Base-by-base conservation (phyloP, 139 green algal genomes). In the Edaphochlamys debaryana region DNA sequence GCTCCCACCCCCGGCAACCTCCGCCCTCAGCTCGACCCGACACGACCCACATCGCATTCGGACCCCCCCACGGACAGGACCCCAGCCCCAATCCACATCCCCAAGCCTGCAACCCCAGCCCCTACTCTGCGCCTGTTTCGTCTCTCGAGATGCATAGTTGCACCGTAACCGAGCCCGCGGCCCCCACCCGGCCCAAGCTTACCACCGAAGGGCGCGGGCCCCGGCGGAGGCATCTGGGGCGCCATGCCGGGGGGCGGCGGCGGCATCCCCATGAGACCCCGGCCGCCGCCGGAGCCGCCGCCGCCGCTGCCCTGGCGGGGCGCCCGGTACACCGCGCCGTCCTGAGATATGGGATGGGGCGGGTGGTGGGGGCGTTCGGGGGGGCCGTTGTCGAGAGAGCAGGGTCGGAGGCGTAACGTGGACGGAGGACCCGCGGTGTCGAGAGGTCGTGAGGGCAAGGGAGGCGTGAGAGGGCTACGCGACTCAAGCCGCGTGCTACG, bases 261-360 rank as follows among this genome's bases (percentile, higher is more conserved):
- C 40, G 38, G 75, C 75, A 62, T 62, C 3, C 60, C 75, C 40
- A 71, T 42, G 4, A 72, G 40, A 36, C 25, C 67, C 19, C 67
- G 4, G 38, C 67, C 38, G 20, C 37, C 67, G 38, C 67, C 37
- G 37, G 30, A 37, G 30, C 32, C 38, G 60, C 75, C 75, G 38
- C 75, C 60, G n/a, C 34, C 42, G 75, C 75, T 48, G 41, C 41
- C 30, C 45, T 30, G 13, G 23, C 62, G 76, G 1, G 42, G 62
- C n/a, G 42, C 63, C 40, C 63, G 56, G n/a, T 82, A 73, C 36
- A 64, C 20, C 20, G 76, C 76, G 4, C 62, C 63, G 34, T 82
- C 76, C 76, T 82, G 76, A 32, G 32, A 15, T 6, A 9, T 6
- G 29, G 13, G 38, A 15, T 40, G 2, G 40, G 20, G 19, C 3